Conservation (phyloP, 306 rosid species). For the Dalbergia oliveri region DNA sequence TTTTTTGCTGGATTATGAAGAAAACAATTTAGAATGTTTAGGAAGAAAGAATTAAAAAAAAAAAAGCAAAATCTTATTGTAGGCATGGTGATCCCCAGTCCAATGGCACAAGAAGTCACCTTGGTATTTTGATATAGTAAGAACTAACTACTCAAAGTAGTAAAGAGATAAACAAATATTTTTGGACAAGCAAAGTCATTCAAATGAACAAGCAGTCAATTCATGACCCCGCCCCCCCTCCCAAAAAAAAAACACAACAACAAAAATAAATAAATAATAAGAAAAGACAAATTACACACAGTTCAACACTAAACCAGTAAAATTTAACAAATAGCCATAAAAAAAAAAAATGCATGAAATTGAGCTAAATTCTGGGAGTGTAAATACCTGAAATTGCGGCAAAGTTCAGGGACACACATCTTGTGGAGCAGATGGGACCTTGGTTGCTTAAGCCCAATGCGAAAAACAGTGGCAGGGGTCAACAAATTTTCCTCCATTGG, state of each 20-base stretch:
- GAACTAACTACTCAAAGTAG: neutral
- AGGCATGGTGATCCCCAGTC: conserved; percentile 13
- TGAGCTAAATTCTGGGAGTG: neutral
- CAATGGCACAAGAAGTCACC: neutral
- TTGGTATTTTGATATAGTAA: neutral
- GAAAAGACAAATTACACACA: neutral
- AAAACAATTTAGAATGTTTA: neutral
- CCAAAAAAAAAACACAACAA: neutral
- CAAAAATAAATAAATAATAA: neutral
- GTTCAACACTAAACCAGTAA: neutral
- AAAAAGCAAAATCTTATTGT: neutral
- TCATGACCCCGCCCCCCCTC: too few species aligned
- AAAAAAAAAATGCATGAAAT: conserved; percentile 15
- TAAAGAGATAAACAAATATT: neutral
- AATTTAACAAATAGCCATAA: neutral
- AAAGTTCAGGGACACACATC: conserved; percentile 91
- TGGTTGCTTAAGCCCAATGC: conserved; percentile 78
- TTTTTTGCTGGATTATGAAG: neutral
- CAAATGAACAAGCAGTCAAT: neutral
- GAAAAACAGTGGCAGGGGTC: conserved; percentile 77
- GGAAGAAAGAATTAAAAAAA: neutral
- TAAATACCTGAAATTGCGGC: conserved; percentile 89
- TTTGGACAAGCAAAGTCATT: neutral
- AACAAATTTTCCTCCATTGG: conserved; percentile 78
- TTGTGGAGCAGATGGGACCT: conserved; percentile 76